Conservation (phyloP, 495 filamentous ascomycete genomes). For the Penicillium salamii region DNA sequence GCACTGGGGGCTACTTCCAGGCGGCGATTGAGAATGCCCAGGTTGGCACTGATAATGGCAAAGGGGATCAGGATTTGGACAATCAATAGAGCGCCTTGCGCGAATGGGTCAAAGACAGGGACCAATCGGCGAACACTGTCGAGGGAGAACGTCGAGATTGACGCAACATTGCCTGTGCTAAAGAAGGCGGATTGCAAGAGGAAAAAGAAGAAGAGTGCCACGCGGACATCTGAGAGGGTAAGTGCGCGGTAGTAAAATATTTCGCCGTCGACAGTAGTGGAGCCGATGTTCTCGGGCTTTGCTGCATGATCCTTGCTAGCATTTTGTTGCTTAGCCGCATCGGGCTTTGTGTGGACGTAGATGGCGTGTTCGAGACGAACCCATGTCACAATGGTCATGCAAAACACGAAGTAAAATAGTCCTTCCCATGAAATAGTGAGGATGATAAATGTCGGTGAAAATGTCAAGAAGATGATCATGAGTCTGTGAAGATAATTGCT, state of each 20-base stretch:
- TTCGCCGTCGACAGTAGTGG: conserved; percentile 31
- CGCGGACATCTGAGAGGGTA: conserved; percentile 75
- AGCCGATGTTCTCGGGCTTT: conserved; percentile 27
- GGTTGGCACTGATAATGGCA: conserved; percentile 84
- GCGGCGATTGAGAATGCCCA: conserved; percentile 87
- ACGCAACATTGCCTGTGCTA: conserved; percentile 94
- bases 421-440: conserved; percentile 98
- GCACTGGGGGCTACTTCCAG: conserved; percentile 78
- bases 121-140: conserved; percentile 90
- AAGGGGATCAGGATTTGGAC: conserved; percentile 94
- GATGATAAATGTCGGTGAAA: conserved; percentile 90
- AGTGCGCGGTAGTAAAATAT: conserved; percentile 64
- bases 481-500: conserved; percentile 88
- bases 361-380: conserved; percentile 83
- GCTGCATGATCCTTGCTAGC: conserved; percentile 13
- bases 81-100: conserved; percentile 81
- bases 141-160: conserved; percentile 89
- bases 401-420: conserved; percentile 92
- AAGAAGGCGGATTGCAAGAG: conserved; percentile 96
- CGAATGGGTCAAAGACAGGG: conserved; percentile 91
- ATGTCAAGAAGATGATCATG: conserved; percentile 87
- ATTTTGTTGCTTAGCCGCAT: conserved; percentile 9
- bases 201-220: conserved; percentile 91
- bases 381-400: conserved; percentile 80
- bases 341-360: conserved; percentile 50